Conservation (phyloP, 768 basidiomycete species). For the Tricholoma saponaceum region DNA sequence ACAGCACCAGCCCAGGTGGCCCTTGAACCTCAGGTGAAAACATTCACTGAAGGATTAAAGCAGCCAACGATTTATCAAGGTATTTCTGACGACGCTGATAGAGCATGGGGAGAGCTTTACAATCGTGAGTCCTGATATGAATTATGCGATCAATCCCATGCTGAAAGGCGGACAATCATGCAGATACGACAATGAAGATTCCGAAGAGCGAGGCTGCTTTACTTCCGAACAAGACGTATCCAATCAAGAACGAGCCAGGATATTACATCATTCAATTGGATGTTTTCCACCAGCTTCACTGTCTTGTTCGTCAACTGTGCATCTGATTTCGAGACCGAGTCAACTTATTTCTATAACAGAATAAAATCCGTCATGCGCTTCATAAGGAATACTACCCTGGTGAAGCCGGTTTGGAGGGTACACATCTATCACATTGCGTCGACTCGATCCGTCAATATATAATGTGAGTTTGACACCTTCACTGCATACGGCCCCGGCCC, state of each 20-base stretch:
- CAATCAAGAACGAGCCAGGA: not conserved
- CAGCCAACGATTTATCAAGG: not conserved
- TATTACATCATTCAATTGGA: not conserved
- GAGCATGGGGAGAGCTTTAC: not conserved
- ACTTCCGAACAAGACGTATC: too few species aligned
- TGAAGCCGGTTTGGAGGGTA: not conserved
- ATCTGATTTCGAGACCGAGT: not conserved
- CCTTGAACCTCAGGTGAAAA: not conserved
- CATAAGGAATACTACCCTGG: not conserved
- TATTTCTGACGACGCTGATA: not conserved
- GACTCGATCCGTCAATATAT: not conserved
- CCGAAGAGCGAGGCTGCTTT: not conserved
- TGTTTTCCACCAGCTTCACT: not conserved
- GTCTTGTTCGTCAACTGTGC: not conserved
- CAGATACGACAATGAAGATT: not conserved
- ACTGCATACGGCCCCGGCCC: not conserved
- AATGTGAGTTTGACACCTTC: not conserved
- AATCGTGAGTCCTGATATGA: not conserved
- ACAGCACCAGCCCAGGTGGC: not conserved
- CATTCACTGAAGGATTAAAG: not conserved
- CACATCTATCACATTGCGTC: not conserved
- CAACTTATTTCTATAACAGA: not conserved
- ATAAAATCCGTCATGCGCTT: not conserved
- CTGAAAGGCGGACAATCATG: not conserved
- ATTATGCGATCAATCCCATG: not conserved